Evolutionary conservation across 371 early-diverging fungal genomes (phyloP), one percentile per base, ranked within the genome.

Genomic region (Capillidium rhysosporum): DNA sequence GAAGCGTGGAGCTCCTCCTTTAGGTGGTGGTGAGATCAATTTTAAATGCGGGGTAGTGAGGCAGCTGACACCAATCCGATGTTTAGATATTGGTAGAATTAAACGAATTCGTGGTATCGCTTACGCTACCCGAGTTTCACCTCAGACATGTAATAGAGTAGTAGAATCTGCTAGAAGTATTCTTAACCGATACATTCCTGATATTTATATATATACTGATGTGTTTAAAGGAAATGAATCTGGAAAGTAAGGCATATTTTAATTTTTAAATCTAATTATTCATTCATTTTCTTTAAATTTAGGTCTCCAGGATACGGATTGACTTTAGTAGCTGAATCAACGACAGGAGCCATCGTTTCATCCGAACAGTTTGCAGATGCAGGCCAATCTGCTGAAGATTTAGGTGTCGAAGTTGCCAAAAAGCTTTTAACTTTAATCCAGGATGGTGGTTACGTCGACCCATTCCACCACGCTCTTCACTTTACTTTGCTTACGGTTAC

Each of bases 141-240:
- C 96, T 5, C 89, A 89, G 58, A 87, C 86, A 60, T 83, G 93
- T 34, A 92, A 91, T 66, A 84, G 95, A 30, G 73, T 96, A 62
- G 87, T 86, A 0, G 89, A 94, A 58, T 68, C 86, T 5, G 87
- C 94, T 21, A 75, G 95, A 48, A 69, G 80, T 9, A 63, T 86
- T 55, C 68, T 94, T 52, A 88, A 90, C 52, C 72, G 80, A 55
- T 89, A 80, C 64, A 86, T 95, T 45, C 91, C 91, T 7, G 96
- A 96, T 64, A 86, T 94, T 46, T 95, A 94, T 65, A 80, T 98
- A 52, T 92, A 91, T 63, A 89, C 94, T 10, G 97, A 97, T 67
- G 86, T 93, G 26, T 93, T 84, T 63, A 91, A 92, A 61, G 93
- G 94, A 23, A 84, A 80, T 20, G 94, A 97, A 56, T 80, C 90